phyloP scores from a whole-genome alignment of 2,329 filamentous ascomycete species.

The Paecilomyces niveus region DNA sequence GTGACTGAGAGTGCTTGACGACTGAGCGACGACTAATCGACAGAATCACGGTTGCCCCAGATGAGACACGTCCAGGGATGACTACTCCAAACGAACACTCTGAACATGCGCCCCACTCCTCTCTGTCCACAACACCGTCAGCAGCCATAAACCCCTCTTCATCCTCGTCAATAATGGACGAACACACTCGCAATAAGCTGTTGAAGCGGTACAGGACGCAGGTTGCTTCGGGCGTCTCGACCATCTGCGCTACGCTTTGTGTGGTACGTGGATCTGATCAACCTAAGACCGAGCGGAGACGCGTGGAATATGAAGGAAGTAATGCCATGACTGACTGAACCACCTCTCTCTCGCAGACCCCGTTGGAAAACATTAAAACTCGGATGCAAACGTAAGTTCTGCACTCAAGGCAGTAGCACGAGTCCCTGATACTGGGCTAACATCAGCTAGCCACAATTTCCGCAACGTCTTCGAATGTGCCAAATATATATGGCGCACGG shows the following conservation, averaged over 20 bases:
- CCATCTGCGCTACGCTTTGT: slow-evolving; percentile 37
- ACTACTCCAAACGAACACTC: slow-evolving; percentile 26
- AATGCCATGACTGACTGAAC: not conserved
- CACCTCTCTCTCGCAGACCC: slow-evolving; percentile 26
- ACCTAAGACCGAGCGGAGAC: not conserved
- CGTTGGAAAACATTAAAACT: slow-evolving; percentile 42
- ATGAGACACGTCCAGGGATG: slow-evolving; percentile 30
- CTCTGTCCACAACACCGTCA: slow-evolving; percentile 25
- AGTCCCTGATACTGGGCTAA: not conserved
- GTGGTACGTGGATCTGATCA: slow-evolving; percentile 30
- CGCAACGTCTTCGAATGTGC: slow-evolving; percentile 35
- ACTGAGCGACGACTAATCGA: slow-evolving; percentile 9
- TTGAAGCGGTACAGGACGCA: slow-evolving; percentile 41
- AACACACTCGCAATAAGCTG: slow-evolving; percentile 34
- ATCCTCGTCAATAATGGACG: slow-evolving; percentile 30
- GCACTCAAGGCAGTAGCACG: not conserved
- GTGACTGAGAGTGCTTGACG: slow-evolving; percentile 5
- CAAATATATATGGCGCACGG: slow-evolving; percentile 40
- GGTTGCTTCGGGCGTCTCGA: slow-evolving; percentile 38
- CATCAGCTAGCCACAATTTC: slow-evolving; percentile 35
- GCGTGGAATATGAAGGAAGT: not conserved
- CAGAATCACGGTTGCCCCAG: slow-evolving; percentile 12
- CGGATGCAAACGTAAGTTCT: slow-evolving; percentile 42
- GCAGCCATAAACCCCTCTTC: slow-evolving; percentile 23
- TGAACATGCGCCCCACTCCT: slow-evolving; percentile 34